Base-by-base conservation (phyloP, 2,329 filamentous ascomycete genomes). In the Talaromyces pinophilus region DNA sequence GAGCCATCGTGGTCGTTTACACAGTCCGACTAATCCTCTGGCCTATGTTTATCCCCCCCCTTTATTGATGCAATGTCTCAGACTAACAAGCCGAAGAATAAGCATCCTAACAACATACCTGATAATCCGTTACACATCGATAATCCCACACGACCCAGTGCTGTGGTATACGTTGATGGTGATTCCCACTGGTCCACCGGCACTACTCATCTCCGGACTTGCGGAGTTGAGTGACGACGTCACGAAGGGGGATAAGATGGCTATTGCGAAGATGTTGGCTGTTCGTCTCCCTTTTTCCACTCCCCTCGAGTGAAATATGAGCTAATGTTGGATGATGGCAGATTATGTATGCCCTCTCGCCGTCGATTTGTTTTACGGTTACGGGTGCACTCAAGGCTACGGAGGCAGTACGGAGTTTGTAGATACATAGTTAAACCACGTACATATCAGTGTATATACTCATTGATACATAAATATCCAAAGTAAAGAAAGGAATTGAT, bases 161-260 rank as follows among this genome's bases (percentile, higher is more conserved):
- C 75, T 91, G 38, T 90, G 87, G 87, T 90, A 90, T 71, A 81
- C 78, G 2, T 82, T 87, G 82, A 87, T 87, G 85, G 71, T 87
- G 33, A 86, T 86, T 82, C 84, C 85, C 0, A 80, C 81, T 0
- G 85, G 85, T 0, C 85, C 84, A 22, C 83, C 84, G 1, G 84
- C 85, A 0, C 79, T 86, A 81, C 83, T 84, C 35, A 76, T 84
- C 57, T 82, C 82, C 5, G 82, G 82, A 0, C 72, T 87, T 28
- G 82, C 84, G 3, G 84, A 86, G 64, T 77, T 86, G 63, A 74
- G 78, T 7, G 74, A 77, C 55, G 42, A 66, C 5, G 74, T 77
- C 4, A 74, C 79, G 28, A 79, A 83, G 57, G 69, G 72, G 38
- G 80, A 85, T 72, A 85, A 85, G 75, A 82, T 85, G 80, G 80